Base-by-base conservation (phyloP, 2,329 filamentous ascomycete species). In the Massarina eburnea region DNA sequence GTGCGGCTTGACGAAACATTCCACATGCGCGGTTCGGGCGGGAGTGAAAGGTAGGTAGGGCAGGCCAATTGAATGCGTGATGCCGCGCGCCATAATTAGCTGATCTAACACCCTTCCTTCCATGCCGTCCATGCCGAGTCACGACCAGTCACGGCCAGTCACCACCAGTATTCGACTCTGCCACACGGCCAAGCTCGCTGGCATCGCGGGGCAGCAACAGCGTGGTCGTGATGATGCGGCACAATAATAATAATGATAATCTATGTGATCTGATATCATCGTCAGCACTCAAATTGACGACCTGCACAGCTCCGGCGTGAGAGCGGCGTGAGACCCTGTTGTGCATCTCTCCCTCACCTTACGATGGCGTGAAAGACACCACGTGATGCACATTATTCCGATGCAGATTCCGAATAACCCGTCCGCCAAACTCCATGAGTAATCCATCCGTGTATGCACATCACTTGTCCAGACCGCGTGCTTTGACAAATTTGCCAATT, bases 401-500 rank as follows among this genome's bases (percentile, higher is more conserved):
- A n/a, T n/a, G n/a, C n/a, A n/a, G n/a, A n/a, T n/a, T n/a, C n/a
- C n/a, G n/a, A n/a, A n/a, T n/a, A n/a, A n/a, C n/a, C n/a, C n/a
- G n/a, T n/a, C n/a, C n/a, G n/a, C n/a, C n/a, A n/a, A n/a, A n/a
- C n/a, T n/a, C n/a, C n/a, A n/a, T n/a, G n/a, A n/a, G n/a, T n/a
- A n/a, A n/a, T n/a, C n/a, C n/a, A n/a, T n/a, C n/a, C n/a, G n/a
- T n/a, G n/a, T n/a, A n/a, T n/a, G n/a, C 6, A 21, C 12, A 22
- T 74, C 64, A 82, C 55, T 80, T 82, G 50, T 82, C 80, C 51
- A 83, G 60, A 32, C 76, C 78, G 62, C 80, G 77, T 40, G 76
- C 76, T 66, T 82, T 85, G 43, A 86, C 76, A 68, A 84, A 83
- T 54, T 81, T 77, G 8, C 76, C 75, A 58, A 87, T 78, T 52